phyloP scores from a whole-genome alignment of 441 rosid species.

The Arabidopsis lyrata region DNA sequence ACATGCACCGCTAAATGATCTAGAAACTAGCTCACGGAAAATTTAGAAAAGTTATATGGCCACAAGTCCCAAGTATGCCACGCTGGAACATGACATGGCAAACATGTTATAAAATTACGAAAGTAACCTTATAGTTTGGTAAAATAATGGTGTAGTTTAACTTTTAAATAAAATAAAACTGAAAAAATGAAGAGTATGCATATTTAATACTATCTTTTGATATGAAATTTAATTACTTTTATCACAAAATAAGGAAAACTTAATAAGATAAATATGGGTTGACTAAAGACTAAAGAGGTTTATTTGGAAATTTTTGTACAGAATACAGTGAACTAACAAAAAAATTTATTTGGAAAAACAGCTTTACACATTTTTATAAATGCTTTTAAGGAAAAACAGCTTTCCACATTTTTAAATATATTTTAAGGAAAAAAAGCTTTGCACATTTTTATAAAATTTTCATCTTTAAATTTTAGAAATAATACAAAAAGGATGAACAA shows the following conservation, averaged over 20 bases:
- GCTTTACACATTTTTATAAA: neutral
- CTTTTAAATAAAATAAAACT: constrained; percentile 4
- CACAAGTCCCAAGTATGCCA: constrained; percentile 1
- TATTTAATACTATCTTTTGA: neutral
- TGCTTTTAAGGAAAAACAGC: neutral
- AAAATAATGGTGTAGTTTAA: neutral
- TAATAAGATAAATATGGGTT: constrained; percentile 15
- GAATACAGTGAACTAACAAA: constrained; percentile 13
- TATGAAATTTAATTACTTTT: constrained; percentile 1
- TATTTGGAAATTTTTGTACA: neutral
- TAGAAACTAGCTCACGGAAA: neutral
- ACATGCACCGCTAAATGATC: neutral
- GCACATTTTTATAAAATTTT: neutral
- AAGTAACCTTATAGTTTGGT: neutral
- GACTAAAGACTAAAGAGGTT: constrained; percentile 2
- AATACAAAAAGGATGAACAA: constrained; percentile 4
- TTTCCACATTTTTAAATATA: neutral
- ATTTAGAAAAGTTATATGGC: neutral
- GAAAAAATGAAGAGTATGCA: neutral
- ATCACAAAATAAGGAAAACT: neutral
- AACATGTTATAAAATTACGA: neutral
- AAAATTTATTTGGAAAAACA: neutral
- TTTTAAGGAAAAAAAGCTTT: constrained; percentile 15
- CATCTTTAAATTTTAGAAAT: constrained; percentile 1
- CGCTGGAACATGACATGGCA: constrained; percentile 18